Conservation (phyloP, 352 stramenopile species). For the Hyaloperonospora brassicae region DNA sequence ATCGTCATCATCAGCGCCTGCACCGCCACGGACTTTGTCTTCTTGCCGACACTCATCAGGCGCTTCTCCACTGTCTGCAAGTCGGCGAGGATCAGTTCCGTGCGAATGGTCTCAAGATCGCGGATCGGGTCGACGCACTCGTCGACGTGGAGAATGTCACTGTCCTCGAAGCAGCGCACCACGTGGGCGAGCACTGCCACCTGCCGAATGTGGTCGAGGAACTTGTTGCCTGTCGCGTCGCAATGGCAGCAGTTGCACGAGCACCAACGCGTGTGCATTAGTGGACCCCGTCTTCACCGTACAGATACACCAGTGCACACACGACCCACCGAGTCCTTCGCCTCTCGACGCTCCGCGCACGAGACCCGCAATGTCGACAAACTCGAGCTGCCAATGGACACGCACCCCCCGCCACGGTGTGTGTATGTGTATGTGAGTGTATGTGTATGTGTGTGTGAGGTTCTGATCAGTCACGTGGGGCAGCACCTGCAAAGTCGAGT, state of each 20-base stretch:
- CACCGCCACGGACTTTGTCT: constrained; percentile 51
- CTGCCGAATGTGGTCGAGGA: constrained; percentile 82
- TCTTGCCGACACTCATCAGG: constrained; percentile 57
- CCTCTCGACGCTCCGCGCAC: constrained; percentile 74
- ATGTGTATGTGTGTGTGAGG: too few species aligned
- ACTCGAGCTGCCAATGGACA: constrained; percentile 50
- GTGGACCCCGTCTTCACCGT: too few species aligned
- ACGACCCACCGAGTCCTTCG: constrained; percentile 52
- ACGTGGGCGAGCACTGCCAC: constrained; percentile 83
- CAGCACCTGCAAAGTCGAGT: too few species aligned
- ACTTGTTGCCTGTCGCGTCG: constrained; percentile 57
- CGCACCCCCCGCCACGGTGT: background rate
- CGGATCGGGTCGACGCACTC: constrained; percentile 91
- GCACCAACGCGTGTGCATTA: background rate
- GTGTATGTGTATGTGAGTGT: too few species aligned
- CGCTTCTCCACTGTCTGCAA: constrained; percentile 73
- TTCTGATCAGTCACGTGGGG: too few species aligned
- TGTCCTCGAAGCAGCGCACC: constrained; percentile 97
- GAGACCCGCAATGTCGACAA: constrained; percentile 82
- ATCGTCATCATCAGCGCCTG: background rate
- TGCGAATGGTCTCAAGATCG: constrained; percentile 97
- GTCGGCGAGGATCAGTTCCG: constrained; percentile 92
- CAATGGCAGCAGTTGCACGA: too few species aligned
- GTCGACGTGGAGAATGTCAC: constrained; percentile 97
- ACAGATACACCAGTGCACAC: background rate